Evolutionary conservation across 2,329 filamentous ascomycete genomes (phyloP).

Genomic region (Trichoderma arundinaceum): DNA sequence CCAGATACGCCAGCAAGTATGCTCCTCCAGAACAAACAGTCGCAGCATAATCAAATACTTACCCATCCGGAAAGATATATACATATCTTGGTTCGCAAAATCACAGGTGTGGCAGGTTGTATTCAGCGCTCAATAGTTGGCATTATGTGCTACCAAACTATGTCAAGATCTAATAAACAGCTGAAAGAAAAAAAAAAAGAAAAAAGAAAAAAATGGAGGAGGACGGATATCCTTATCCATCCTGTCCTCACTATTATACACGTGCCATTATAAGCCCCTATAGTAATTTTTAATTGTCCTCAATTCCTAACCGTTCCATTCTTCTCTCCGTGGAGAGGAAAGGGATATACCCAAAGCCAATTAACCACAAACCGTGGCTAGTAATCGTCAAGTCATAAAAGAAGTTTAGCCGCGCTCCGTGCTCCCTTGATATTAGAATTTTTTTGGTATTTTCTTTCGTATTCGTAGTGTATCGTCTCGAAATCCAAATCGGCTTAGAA

Average conservation of each 20-base stretch:
- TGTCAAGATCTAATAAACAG: background rate
- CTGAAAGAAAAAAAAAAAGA: background rate
- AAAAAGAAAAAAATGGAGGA: background rate
- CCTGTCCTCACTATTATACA: constrained; percentile 24
- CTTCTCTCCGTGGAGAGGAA: constrained; percentile 5
- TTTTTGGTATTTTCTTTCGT: constrained; percentile 1
- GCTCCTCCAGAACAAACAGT: too few relatives aligned
- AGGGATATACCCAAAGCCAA: constrained; percentile 20
- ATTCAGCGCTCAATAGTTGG: constrained; percentile 3
- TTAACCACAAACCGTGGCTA: constrained; percentile 20
- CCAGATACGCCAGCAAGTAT: background rate
- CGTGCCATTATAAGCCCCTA: constrained; percentile 19
- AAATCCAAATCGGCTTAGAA: background rate
- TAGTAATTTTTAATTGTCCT: constrained; percentile 4
- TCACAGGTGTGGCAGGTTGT: background rate
- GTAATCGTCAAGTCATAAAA: constrained; percentile 30
- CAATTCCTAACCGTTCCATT: constrained; percentile 7
- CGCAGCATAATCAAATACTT: too few relatives aligned
- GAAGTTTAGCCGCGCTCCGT: constrained; percentile 12
- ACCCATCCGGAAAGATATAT: too few relatives aligned
- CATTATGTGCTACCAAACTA: background rate
- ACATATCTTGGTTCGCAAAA: background rate
- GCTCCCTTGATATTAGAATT: background rate
- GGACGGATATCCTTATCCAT: background rate
- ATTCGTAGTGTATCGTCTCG: background rate